These are phyloP conservation scores for Parietichytrium sp. DNA, from an alignment of 108 stramenopile genomes.

Conservation along the genomic window DNA sequence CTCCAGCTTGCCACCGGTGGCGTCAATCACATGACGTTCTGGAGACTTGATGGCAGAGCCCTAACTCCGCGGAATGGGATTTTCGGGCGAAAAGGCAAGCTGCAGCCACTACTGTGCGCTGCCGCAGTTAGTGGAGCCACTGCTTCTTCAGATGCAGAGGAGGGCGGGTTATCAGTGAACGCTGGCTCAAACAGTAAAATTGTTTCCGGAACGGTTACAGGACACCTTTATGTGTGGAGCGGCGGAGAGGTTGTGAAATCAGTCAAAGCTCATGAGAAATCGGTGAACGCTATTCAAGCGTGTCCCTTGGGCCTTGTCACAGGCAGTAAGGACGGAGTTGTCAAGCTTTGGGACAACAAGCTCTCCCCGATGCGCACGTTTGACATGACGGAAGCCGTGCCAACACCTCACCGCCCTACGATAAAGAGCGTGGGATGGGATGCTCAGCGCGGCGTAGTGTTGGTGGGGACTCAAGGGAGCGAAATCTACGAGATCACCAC, in stretches of 20 bases:
- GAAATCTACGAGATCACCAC: constrained; percentile 62
- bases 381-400: constrained; percentile 51
- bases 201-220: constrained; percentile 43
- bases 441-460: constrained; percentile 46
- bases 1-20: constrained; percentile 49
- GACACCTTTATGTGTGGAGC: constrained; percentile 50
- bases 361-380: constrained; percentile 50
- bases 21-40: constrained; percentile 47
- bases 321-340: constrained; percentile 56
- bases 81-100: constrained; percentile 35
- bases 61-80: neutral
- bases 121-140: neutral
- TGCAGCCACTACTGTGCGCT: constrained; percentile 39
- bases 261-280: constrained; percentile 61
- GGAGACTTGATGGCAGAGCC: constrained; percentile 40
- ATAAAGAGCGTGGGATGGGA: constrained; percentile 58
- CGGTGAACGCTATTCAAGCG: constrained; percentile 55
- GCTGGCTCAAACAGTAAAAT: neutral
- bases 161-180: no score
- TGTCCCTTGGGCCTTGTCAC: constrained; percentile 53
- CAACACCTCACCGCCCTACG: constrained; percentile 5
- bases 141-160: no score
- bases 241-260: constrained; percentile 43
- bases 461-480: constrained; percentile 63
- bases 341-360: constrained; percentile 62